Evolutionary conservation across 495 filamentous ascomycete genomes (phyloP).

Genomic region (Aspergillus diversus): DNA sequence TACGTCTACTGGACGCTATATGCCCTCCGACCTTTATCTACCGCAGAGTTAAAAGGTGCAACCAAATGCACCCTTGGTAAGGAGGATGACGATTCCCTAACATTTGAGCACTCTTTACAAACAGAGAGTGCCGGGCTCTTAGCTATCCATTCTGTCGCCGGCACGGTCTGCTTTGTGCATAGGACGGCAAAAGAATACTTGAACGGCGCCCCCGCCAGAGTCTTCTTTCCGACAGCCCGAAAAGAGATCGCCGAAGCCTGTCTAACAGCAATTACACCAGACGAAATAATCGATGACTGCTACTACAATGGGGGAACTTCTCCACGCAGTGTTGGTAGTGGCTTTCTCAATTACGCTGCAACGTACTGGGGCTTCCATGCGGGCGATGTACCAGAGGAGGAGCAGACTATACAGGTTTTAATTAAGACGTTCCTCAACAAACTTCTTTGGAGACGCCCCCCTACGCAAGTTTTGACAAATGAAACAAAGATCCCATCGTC

Average conservation of each 20-base stretch:
- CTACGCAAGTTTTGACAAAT: constrained; percentile 18
- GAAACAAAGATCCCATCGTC: constrained; percentile 23
- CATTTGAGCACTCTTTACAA: constrained; percentile 28
- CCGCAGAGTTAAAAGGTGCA: constrained; percentile 31
- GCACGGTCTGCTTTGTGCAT: constrained; percentile 36
- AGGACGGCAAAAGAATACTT: constrained; percentile 41
- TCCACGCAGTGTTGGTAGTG: constrained; percentile 12
- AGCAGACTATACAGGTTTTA: constrained; percentile 37
- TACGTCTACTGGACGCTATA: constrained; percentile 40
- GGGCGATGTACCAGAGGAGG: constrained; percentile 32
- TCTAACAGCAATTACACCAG: constrained; percentile 29
- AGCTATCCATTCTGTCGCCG: constrained; percentile 29
- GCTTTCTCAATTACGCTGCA: constrained; percentile 33
- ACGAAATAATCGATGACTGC: constrained; percentile 43
- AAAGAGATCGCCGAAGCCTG: constrained; percentile 39
- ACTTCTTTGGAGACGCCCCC: constrained; percentile 38
- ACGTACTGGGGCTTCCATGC: constrained; percentile 40
- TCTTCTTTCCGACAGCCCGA: constrained; percentile 38
- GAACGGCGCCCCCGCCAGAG: constrained; percentile 31
- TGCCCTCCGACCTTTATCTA: constrained; percentile 30
- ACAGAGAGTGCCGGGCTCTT: constrained; percentile 29
- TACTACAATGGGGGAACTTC: constrained; percentile 25
- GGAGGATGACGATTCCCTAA: not conserved
- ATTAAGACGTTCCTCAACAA: constrained; percentile 42
- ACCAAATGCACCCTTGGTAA: constrained; percentile 13